phyloP scores from a whole-genome alignment of 371 early-diverging fungal species.

The Conidiobolus coronatus region DNA sequence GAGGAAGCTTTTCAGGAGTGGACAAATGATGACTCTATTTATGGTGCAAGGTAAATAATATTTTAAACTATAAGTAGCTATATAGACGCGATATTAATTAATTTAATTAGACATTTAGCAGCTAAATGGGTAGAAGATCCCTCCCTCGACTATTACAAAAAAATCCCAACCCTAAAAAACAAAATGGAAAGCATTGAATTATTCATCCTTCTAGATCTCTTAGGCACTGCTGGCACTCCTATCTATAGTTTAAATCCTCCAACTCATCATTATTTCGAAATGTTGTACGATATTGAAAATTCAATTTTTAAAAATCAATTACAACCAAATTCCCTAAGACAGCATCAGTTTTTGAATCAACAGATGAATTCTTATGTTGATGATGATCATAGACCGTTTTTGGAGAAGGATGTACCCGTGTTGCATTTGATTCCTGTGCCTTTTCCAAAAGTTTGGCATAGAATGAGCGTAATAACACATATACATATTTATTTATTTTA shows the following conservation, averaged over 20 bases:
- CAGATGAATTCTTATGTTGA: conserved; percentile 22
- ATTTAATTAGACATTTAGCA: conserved; percentile 18
- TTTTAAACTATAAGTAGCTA: not conserved
- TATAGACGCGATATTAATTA: not conserved
- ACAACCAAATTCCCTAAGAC: conserved; percentile 7
- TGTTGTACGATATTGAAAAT: conserved; percentile 20
- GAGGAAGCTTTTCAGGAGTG: conserved; percentile 80
- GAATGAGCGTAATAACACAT: conserved; percentile 14
- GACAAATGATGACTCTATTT: conserved; percentile 61
- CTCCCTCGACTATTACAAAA: conserved; percentile 8
- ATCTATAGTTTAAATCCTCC: conserved; percentile 31
- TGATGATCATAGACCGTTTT: conserved; percentile 88
- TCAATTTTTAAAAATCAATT: conserved; percentile 15
- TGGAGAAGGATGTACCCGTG: conserved; percentile 50
- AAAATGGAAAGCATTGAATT: conserved; percentile 52
- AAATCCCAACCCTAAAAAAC: conserved; percentile 10
- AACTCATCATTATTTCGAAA: conserved; percentile 30
- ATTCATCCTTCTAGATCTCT: conserved; percentile 66
- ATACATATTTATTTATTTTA: not conserved
- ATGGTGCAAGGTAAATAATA: conserved; percentile 57
- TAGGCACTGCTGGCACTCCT: conserved; percentile 30
- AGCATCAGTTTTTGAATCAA: conserved; percentile 5
- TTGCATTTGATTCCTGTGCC: conserved; percentile 75
- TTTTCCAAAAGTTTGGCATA: conserved; percentile 88
- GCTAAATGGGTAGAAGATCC: conserved; percentile 14